phyloP scores from a whole-genome alignment of 352 stramenopile species.

The Halophytophthora batemanensis region DNA sequence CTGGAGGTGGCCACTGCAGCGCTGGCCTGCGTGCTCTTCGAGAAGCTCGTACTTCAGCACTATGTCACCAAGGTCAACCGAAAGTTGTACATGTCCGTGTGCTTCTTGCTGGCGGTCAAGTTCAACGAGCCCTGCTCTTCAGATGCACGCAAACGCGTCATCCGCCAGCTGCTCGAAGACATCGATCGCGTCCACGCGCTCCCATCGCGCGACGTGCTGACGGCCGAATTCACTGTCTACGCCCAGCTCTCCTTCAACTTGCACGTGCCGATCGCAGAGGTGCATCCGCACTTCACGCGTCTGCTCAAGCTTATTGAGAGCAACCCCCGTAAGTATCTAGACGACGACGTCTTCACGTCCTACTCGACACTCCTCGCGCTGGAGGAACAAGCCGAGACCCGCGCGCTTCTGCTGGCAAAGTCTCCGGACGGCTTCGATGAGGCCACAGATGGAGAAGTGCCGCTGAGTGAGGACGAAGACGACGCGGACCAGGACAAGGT shows the following conservation, averaged over 20 bases:
- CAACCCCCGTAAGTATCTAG: constrained; percentile 87
- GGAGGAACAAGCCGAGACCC: constrained; percentile 52
- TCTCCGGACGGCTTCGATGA: constrained; percentile 48
- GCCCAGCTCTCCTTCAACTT: constrained; percentile 88
- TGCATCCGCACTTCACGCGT: constrained; percentile 86
- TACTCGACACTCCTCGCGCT: constrained; percentile 74
- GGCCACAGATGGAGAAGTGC: constrained; percentile 53
- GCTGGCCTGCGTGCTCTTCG: constrained; percentile 96
- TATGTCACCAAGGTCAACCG: constrained; percentile 96
- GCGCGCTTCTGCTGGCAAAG: constrained; percentile 25
- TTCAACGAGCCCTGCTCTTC: constrained; percentile 83
- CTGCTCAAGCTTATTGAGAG: constrained; percentile 85
- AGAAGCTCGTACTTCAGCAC: constrained; percentile 94
- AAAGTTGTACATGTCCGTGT: constrained; percentile 95
- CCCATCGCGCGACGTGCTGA: constrained; percentile 80
- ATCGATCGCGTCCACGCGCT: constrained; percentile 81
- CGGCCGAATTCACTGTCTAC: constrained; percentile 88
- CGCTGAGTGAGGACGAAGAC: constrained; percentile 74
- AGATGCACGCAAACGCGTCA: constrained; percentile 55
- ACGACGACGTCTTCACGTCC: constrained; percentile 78
- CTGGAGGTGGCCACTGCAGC: constrained; percentile 94
- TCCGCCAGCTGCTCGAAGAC: constrained; percentile 70
- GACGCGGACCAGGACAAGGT: constrained; percentile 14
- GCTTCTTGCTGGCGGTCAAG: constrained; percentile 93
- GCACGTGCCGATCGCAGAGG: constrained; percentile 73